These are phyloP conservation scores for Aureobasidium namibiae DNA, from an alignment of 2,329 filamentous ascomycete genomes.

Conservation along the genomic window DNA sequence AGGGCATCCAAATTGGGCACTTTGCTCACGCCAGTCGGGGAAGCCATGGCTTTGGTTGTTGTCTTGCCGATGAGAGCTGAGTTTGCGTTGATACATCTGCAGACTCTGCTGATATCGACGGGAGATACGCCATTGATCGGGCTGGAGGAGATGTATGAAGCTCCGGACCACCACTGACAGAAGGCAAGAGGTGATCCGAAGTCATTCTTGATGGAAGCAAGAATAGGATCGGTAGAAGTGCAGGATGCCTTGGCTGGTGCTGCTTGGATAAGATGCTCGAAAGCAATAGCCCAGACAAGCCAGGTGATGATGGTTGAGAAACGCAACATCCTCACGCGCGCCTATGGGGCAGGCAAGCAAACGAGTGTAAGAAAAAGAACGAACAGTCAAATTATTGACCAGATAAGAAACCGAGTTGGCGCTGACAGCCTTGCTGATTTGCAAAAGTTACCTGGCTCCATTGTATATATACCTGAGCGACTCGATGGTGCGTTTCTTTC, in stretches of 20 bases:
- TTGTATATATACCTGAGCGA: background rate
- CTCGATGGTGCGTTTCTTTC: too few relatives aligned
- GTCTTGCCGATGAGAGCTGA: background rate
- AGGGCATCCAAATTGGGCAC: constrained; percentile 1
- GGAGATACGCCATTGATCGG: background rate
- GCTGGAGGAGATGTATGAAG: background rate
- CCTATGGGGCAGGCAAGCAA: background rate
- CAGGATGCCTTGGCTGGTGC: background rate
- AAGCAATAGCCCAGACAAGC: background rate
- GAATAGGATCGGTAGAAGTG: background rate
- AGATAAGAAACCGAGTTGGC: background rate
- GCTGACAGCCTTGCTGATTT: background rate
- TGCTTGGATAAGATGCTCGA: background rate
- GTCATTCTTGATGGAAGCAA: background rate
- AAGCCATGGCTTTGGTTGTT: background rate
- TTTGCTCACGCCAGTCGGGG: background rate
- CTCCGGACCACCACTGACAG: constrained; percentile 2
- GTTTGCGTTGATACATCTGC: background rate
- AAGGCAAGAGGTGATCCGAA: background rate
- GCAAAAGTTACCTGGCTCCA: background rate
- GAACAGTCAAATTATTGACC: background rate
- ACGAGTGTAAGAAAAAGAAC: background rate
- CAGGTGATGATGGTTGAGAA: background rate
- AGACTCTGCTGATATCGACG: constrained; percentile 2
- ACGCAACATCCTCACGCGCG: background rate